Evolutionary conservation across 495 filamentous ascomycete genomes (phyloP).

Genomic region (Sphaerosporella brunnea): DNA sequence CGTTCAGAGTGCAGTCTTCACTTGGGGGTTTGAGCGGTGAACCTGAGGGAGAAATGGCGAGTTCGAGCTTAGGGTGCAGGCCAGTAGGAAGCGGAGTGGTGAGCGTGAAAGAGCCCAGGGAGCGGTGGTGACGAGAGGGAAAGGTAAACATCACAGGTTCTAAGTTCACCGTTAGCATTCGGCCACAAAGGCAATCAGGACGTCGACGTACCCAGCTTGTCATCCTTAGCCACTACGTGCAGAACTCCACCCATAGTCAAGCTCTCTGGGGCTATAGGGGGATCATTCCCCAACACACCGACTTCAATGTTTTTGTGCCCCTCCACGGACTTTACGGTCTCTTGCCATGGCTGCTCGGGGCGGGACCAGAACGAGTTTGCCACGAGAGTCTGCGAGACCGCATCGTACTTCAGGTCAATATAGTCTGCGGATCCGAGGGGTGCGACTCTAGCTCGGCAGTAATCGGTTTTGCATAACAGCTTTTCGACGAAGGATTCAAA

Average conservation of each 20-base stretch:
- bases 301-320: conserved; percentile 41
- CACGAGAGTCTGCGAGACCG: conserved; percentile 45
- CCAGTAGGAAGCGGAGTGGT: conserved; percentile 53
- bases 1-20: conserved; percentile 48
- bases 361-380: conserved; percentile 31
- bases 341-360: conserved; percentile 31
- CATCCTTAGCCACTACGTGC: conserved; percentile 58
- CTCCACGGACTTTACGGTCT: conserved; percentile 27
- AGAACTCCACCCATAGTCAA: conserved; percentile 63
- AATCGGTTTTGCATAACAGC: conserved; percentile 4
- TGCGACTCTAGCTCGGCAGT: not conserved
- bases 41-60: conserved; percentile 33
- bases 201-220: conserved; percentile 40
- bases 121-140: conserved; percentile 60
- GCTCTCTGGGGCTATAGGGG: conserved; percentile 43
- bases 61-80: conserved; percentile 68
- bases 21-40: conserved; percentile 16
- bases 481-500: conserved; percentile 10
- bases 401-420: conserved; percentile 64
- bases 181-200: not conserved
- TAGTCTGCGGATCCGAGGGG: conserved; percentile 23
- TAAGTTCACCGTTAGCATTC: conserved; percentile 18
- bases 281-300: conserved; percentile 57
- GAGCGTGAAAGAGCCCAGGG: conserved; percentile 31
- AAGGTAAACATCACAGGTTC: conserved; percentile 77